phyloP scores from a whole-genome alignment of 306 rosid genomes.

The Sicyos baderoa region DNA sequence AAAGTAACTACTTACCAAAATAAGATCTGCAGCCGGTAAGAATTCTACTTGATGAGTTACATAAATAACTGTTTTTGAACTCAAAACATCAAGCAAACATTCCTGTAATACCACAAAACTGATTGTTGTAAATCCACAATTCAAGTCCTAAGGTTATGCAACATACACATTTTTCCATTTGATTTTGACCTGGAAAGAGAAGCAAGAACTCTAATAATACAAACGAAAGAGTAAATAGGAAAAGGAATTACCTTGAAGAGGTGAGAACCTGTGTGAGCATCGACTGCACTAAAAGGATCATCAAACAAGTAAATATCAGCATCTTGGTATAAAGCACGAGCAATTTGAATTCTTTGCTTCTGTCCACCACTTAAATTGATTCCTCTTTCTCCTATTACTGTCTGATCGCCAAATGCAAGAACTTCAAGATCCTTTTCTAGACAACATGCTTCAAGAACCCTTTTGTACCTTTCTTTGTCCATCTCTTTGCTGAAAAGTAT shows the following conservation, averaged over 20 bases:
- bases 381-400: slow-evolving; percentile 77
- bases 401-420: slow-evolving; percentile 71
- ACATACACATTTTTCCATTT: background rate
- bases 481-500: slow-evolving; percentile 64
- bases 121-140: background rate
- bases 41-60: slow-evolving; percentile 87
- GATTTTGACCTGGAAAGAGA: background rate
- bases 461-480: slow-evolving; percentile 59
- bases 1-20: slow-evolving; percentile 45
- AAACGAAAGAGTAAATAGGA: background rate
- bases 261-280: slow-evolving; percentile 94
- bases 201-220: background rate
- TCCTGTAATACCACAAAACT: slow-evolving; percentile 36
- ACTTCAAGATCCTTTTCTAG: slow-evolving; percentile 68
- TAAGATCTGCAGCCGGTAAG: slow-evolving; percentile 76
- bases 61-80: slow-evolving; percentile 67
- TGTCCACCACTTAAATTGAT: slow-evolving; percentile 89
- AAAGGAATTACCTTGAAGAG: slow-evolving; percentile 45
- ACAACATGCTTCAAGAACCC: slow-evolving; percentile 80
- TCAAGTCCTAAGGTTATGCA: background rate
- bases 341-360: slow-evolving; percentile 80
- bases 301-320: slow-evolving; percentile 74
- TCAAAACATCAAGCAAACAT: slow-evolving; percentile 62
- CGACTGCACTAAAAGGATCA: slow-evolving; percentile 92
- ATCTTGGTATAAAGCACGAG: slow-evolving; percentile 72